A percentile compares a stretch with the other conserved stretches of the same genome.
Evolutionary conservation across 257 asterid genomes (phyloP).

Genomic region (Prunella vulgaris): DNA sequence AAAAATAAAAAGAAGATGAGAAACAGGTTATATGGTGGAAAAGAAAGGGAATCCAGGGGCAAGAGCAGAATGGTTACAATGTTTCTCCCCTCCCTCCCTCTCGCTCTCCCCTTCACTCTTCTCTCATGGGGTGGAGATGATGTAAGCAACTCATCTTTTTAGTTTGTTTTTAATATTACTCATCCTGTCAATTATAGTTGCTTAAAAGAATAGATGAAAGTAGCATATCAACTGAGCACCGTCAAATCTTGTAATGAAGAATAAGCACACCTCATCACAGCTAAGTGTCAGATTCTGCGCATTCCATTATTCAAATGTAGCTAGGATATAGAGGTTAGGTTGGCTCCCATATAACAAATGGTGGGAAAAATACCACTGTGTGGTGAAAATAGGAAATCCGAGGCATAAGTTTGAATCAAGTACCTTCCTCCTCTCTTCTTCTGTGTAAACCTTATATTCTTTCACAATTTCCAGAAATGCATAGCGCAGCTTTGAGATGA

Average conservation of each 20-base stretch:
- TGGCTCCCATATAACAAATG: background rate
- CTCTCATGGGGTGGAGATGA: background rate
- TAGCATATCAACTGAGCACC: background rate
- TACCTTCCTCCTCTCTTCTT: conserved; percentile 88
- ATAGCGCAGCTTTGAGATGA: conserved; percentile 68
- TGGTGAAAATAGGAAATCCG: background rate
- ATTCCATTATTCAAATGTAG: conserved; percentile 3
- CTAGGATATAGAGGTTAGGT: background rate
- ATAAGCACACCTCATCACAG: background rate
- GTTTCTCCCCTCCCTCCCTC: background rate
- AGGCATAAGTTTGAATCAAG: conserved; percentile 17
- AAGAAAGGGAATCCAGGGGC: background rate
- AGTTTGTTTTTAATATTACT: background rate
- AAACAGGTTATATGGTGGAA: background rate
- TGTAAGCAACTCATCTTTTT: background rate
- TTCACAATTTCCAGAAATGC: conserved; percentile 78
- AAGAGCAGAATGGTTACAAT: conserved; percentile 10
- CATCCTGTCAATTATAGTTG: background rate
- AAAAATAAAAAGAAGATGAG: background rate
- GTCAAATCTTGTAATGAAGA: conserved; percentile 6
- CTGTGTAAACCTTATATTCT: conserved; percentile 78
- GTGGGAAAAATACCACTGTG: background rate
- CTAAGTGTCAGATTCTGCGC: background rate
- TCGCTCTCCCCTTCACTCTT: background rate
- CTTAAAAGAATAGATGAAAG: background rate